Evolutionary conservation across 2,329 filamentous ascomycete genomes (phyloP).

Genomic region (Ascocoryne sarcoides): DNA sequence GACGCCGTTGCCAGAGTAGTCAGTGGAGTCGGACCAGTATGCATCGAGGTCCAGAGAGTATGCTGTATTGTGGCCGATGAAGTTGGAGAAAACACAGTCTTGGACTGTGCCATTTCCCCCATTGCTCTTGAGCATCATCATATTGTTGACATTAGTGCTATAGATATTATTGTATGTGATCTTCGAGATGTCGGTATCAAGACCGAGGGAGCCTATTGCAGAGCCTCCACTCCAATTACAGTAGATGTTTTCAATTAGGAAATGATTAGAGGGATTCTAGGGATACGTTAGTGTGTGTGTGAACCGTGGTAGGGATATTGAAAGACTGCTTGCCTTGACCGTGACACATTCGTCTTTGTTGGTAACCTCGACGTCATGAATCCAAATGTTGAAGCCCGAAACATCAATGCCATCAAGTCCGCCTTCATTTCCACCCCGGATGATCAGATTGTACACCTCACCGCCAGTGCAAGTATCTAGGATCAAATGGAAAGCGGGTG

Average conservation of each 20-base stretch:
- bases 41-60: constrained; percentile 48
- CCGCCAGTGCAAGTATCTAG: constrained; percentile 42
- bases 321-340: constrained; percentile 34
- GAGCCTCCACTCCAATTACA: constrained; percentile 53
- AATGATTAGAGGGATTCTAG: constrained; percentile 44
- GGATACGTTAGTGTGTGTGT: constrained; percentile 8
- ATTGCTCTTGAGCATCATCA: constrained; percentile 55
- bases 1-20: constrained; percentile 40
- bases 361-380: constrained; percentile 51
- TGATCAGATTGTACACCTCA: constrained; percentile 47
- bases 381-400: constrained; percentile 45
- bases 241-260: constrained; percentile 52
- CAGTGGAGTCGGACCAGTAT: constrained; percentile 39
- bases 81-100: constrained; percentile 45
- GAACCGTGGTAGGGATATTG: too few species aligned
- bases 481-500: constrained; percentile 33
- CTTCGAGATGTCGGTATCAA: constrained; percentile 40
- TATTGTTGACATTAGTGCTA: constrained; percentile 46
- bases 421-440: constrained; percentile 42
- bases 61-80: constrained; percentile 50
- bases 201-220: constrained; percentile 46
- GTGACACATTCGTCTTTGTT: constrained; percentile 56
- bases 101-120: constrained; percentile 44
- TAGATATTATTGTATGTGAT: constrained; percentile 50
- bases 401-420: constrained; percentile 49